phyloP scores from a whole-genome alignment of 805 yeast species.

The Zygoascus biomembranicola region DNA sequence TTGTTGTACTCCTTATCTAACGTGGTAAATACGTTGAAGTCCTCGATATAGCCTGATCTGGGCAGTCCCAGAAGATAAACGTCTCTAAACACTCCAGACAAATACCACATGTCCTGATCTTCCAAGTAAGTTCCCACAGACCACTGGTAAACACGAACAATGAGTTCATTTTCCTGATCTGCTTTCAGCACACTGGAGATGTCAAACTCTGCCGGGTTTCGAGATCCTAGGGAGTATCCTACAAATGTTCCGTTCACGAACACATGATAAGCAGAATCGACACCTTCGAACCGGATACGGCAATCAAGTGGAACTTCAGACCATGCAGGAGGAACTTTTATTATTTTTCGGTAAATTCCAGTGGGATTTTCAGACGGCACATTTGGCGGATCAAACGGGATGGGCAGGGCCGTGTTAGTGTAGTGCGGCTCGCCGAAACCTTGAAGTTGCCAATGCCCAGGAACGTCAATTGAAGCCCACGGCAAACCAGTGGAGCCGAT shows the following conservation, averaged over 20 bases:
- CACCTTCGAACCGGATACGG: constrained; percentile 20
- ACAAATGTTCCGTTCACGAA: constrained; percentile 26
- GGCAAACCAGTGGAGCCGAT: not conserved
- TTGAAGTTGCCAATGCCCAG: constrained; percentile 32
- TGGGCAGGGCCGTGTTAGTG: constrained; percentile 28
- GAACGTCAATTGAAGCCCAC: constrained; percentile 23
- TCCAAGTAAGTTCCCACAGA: constrained; percentile 29
- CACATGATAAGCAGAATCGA: constrained; percentile 30
- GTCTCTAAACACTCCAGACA: constrained; percentile 31
- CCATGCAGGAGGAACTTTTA: too few species aligned
- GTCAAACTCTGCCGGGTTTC: constrained; percentile 27
- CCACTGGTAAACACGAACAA: constrained; percentile 30
- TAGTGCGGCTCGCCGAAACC: constrained; percentile 30
- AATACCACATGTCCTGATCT: constrained; percentile 36
- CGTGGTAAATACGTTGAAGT: constrained; percentile 17
- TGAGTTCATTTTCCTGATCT: constrained; percentile 12
- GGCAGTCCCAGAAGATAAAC: constrained; percentile 25
- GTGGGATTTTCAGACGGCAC: constrained; percentile 29
- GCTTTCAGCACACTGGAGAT: constrained; percentile 9
- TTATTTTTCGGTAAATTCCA: constrained; percentile 24
- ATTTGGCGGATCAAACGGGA: constrained; percentile 28
- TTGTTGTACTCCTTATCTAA: constrained; percentile 6
- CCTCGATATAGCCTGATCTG: constrained; percentile 23
- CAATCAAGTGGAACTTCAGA: too few species aligned
- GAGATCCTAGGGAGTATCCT: constrained; percentile 29